phyloP scores from a whole-genome alignment of 2,329 filamentous ascomycete genomes.

The Cladosporium phlei region DNA sequence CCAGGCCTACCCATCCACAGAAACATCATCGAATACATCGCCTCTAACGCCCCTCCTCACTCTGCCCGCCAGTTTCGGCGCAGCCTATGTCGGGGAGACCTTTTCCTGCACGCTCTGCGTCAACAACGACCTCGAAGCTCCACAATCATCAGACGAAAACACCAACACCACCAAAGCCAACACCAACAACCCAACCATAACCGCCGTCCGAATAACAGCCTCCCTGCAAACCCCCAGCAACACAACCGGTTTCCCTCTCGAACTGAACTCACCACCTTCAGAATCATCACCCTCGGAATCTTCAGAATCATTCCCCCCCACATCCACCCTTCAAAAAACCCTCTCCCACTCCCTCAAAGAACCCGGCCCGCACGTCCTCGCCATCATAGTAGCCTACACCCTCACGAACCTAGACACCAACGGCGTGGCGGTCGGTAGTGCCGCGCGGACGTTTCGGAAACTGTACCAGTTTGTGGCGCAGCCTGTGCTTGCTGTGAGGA shows the following conservation, averaged over 20 bases:
- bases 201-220: conserved; percentile 75
- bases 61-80: conserved; percentile 85
- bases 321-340: conserved; percentile 71
- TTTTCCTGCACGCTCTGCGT: conserved; percentile 93
- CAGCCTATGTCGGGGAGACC: conserved; percentile 90
- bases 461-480: conserved; percentile 96
- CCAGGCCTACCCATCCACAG: conserved; percentile 62
- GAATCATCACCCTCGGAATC: no score
- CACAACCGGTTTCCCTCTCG: conserved; percentile 59
- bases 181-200: conserved; percentile 67
- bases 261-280: conserved; percentile 36
- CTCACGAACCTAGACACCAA: conserved; percentile 55
- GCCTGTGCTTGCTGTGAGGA: conserved; percentile 81
- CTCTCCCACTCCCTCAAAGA: conserved; percentile 86
- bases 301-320: conserved; percentile 25
- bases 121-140: conserved; percentile 68
- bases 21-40: conserved; percentile 44
- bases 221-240: conserved; percentile 92
- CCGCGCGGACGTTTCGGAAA: conserved; percentile 84
- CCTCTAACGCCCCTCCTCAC: conserved; percentile 63
- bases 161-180: conserved; percentile 48
- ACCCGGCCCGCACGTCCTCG: conserved; percentile 88
- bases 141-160: no score
- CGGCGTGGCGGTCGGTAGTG: conserved; percentile 50
- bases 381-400: conserved; percentile 90